Base-by-base conservation (phyloP, 1,284 basidiomycete species). In the Naganishia albida region DNA sequence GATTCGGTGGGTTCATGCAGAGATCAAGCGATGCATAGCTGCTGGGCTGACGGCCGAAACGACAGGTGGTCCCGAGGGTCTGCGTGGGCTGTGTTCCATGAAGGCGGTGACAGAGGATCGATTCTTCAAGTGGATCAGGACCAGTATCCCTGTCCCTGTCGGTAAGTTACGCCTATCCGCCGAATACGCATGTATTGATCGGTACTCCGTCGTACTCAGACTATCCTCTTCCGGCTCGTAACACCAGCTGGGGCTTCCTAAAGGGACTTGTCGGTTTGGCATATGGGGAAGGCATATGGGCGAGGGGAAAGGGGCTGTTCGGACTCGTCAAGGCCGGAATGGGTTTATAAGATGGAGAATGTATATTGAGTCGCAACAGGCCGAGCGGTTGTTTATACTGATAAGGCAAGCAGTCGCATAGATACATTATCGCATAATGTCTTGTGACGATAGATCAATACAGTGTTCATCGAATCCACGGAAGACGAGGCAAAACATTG, bases 81-180 rank as follows among this genome's bases (percentile, higher is more conserved):
- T 99, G 43, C 86, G 91, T 39, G 82, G 88, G 3, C 79, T 99
- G 52, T 94, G 91, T 50, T 89, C 89, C 73, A 83, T 88, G 53
- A 98, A 99, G 75, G 88, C 89, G 16, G 86, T 98, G 54, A 87
- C 92, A 46, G 82, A 86, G 43, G 95, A 99, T 78, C 83, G 89
- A 51, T 90, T 88, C 83, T 92, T 93, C 70, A 86, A 86, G 50
- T 73, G 87, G 40, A 81, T 95, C 50, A 86, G 91, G 74, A 99
- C 95, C 0, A 81, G 78, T 7, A 97, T 99, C 69, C 95, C 95
- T 25, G 56, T 64, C 28, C 68, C 71, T 23, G 69, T 72, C 63
- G 71, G 71, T 73, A 51, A 70, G 68, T 59, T n/a, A 57, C 42
- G 30, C 50, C 10, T 16, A 38, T n/a, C 42, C 40, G 59, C 34